Evolutionary conservation across 1,139 yeast species (phyloP), one percentile per base, ranked within the genome.

Genomic region (Candida sp.): DNA sequence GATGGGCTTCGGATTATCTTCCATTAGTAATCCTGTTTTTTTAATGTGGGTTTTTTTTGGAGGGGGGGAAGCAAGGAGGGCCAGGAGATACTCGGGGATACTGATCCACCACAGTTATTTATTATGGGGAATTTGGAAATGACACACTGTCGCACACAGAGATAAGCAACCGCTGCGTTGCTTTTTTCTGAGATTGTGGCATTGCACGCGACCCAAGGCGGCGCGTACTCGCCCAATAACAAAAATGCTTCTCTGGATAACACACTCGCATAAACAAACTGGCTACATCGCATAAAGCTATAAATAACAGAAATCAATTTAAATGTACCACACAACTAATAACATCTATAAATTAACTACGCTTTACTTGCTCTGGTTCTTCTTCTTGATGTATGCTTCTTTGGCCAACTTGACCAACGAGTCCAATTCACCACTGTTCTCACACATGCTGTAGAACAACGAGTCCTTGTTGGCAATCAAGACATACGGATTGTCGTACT

Each of bases 381-480:
- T 75, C 57, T 70, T 73, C 48, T 61, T 59, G 27, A 73, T 69
- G 55, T 63, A 77, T 0, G 78, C 78, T 59, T 84, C 87, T 66
- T 88, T 88, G 3, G 98, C 96, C 59, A 90, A 70, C 54, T 81
- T 83, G 30, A 84, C 75, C 62, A 94, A 80, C 5, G 86, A 78
- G 38, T 91, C 97, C 55, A 93, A 75, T 67, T 94, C 98, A 47
- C 99, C 99, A 67, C 96, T 88, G 66, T 91, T 89, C 55, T 82
- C 87, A 73, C 98, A 93, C 98, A 94, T 92, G 56, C 88, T 81
- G 71, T 88, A 81, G 77, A 93, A 93, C 50, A 86, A 79, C 8
- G 94, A 80, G 28, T 79, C 76, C 58, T 78, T 77, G 65, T 90
- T 77, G 40, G 83, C 70, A 55, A 94, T 80, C 62, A 93, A 78